Evolutionary conservation across 257 asterid species (phyloP), one percentile per base, ranked within the genome.

Genomic region (Lithospermum erythrorhizon): DNA sequence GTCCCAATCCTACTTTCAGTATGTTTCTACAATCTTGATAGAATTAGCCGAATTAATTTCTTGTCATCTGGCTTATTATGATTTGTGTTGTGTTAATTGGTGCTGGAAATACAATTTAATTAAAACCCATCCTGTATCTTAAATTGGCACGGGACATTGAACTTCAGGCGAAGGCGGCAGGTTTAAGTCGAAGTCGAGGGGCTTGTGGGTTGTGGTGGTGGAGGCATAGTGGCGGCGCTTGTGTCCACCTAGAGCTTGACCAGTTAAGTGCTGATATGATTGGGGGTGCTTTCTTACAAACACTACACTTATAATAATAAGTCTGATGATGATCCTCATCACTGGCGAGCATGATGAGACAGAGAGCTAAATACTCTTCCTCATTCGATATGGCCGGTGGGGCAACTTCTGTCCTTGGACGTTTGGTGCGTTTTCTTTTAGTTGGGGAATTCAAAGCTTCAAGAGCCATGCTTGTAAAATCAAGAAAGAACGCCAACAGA

Each of bases 331-430:
- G n/a, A n/a, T n/a, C n/a, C n/a, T n/a, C n/a, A n/a, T 4, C 27
- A 24, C 27, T 24, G 3, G 89, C 82, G 19, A 91, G 97, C 95
- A 78, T 73, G 65, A 88, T 74, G 0, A 91, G 87, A 60, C 94
- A 86, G 4, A 55, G 66, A 17, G 98, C 98, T 21, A 91, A 68
- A 25, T 79, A 76, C 59, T 84, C 90, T 0, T 91, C 95, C 0
- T 71, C 82, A 0, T 85, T 54, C 9, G 72, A 6, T 10, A 19
- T 2, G 22, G 27, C 11, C 0, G 25, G 55, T 10, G 8, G 37
- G 8, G 6, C 9, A 2, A 30, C 9, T 11, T 35, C 71, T 2
- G 61, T 35, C 6, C 67, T 67, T 0, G 66, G 49, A 2, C 90
- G 95, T 66, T 79, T 79, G 0, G 95, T 71, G 19, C 91, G 83